Conservation (phyloP, 306 rosid species). For the Vigna nakashimae region DNA sequence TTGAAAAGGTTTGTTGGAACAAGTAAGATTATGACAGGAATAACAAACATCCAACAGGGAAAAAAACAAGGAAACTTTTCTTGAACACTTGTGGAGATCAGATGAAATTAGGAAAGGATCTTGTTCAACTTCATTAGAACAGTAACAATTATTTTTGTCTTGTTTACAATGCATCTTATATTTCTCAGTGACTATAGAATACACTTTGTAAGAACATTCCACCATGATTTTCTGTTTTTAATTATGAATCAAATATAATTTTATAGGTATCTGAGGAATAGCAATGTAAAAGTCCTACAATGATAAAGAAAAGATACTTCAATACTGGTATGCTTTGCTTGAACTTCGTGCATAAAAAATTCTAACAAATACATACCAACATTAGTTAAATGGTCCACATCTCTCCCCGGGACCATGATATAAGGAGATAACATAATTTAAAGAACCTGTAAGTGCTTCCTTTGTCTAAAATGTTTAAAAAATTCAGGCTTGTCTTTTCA, state of each 20-base stretch:
- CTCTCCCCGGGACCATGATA: conserved; percentile 47
- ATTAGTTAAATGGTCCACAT: conserved; percentile 49
- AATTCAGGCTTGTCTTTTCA: conserved; percentile 15
- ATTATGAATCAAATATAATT: conserved; percentile 21
- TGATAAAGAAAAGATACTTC: conserved; percentile 23
- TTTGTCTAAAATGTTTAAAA: conserved; percentile 42
- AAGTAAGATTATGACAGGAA: neutral
- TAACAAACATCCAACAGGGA: conserved; percentile 12
- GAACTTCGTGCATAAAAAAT: conserved; percentile 41
- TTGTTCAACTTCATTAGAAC: conserved; percentile 22
- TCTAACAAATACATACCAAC: conserved; percentile 24
- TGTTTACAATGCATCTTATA: neutral
- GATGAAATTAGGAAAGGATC: neutral
- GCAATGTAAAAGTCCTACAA: conserved; percentile 34
- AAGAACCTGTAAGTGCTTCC: conserved; percentile 44
- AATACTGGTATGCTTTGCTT: conserved; percentile 32
- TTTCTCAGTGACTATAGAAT: conserved; percentile 8
- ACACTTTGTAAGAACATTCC: conserved; percentile 19
- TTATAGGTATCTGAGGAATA: conserved; percentile 16
- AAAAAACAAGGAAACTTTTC: conserved; percentile 11
- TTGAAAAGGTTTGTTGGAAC: neutral
- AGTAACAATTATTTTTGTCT: neutral
- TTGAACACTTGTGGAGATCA: neutral
- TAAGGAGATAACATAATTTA: conserved; percentile 45
- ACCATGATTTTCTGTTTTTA: conserved; percentile 20